Evolutionary conservation across 2,329 filamentous ascomycete genomes (phyloP).

Genomic region (Tolypocladium capitatum): DNA sequence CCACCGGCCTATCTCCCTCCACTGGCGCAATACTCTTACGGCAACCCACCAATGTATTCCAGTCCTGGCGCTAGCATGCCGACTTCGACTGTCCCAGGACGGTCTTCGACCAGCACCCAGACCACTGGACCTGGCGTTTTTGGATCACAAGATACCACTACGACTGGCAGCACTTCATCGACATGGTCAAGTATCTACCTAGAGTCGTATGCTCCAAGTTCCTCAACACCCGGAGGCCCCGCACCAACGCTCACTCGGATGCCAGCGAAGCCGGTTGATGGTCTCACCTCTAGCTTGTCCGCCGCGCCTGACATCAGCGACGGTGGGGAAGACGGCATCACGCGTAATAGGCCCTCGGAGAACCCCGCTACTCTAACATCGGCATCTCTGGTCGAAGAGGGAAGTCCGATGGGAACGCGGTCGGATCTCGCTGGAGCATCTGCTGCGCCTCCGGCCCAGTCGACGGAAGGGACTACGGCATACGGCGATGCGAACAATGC

Average conservation of each 20-base stretch:
- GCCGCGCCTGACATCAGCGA: no score
- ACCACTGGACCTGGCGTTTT: neutral
- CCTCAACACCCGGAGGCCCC: neutral
- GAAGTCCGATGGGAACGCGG: neutral
- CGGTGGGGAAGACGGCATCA: no score
- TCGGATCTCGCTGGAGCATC: no score
- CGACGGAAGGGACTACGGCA: neutral
- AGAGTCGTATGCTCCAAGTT: neutral
- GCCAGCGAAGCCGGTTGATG: no score
- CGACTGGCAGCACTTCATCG: neutral
- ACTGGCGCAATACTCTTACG: slow-evolving; percentile 5
- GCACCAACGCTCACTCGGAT: no score
- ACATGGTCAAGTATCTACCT: neutral
- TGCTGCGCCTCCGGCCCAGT: no score
- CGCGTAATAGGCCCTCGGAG: no score
- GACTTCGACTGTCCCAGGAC: neutral
- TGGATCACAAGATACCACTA: neutral
- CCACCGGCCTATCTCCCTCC: slow-evolving; percentile 4
- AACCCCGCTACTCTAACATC: neutral
- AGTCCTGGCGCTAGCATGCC: neutral
- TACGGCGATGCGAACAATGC: neutral
- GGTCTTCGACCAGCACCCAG: neutral
- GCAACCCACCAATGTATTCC: slow-evolving; percentile 1
- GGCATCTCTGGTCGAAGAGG: neutral
- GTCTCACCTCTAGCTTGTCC: no score